Conservation (phyloP, 306 rosid genomes). For the Alnus rubra region DNA sequence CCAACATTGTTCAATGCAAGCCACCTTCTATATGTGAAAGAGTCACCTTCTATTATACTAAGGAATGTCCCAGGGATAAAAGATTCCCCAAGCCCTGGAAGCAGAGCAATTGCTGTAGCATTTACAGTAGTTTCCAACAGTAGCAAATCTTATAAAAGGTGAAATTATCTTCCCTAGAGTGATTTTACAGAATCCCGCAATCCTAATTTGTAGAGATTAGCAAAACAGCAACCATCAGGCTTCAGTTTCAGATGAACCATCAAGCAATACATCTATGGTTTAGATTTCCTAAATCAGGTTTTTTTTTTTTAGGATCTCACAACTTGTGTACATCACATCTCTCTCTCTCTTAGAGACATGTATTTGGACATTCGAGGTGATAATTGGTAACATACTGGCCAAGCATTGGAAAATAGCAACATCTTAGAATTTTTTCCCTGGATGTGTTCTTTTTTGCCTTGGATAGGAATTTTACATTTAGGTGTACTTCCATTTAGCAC, state of each 20-base stretch:
- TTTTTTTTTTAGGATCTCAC: not conserved
- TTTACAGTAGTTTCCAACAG: not conserved
- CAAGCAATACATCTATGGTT: not conserved
- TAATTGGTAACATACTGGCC: not conserved
- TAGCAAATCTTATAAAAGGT: not conserved
- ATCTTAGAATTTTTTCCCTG: not conserved
- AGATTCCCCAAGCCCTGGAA: not conserved
- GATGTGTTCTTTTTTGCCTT: not conserved
- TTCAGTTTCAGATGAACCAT: not conserved
- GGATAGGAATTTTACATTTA: not conserved
- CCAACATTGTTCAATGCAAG: not conserved
- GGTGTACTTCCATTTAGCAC: not conserved
- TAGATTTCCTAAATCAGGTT: not conserved
- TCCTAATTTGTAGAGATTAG: not conserved
- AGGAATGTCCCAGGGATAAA: not conserved
- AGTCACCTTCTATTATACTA: not conserved
- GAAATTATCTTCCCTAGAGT: not conserved
- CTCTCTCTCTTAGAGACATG: not conserved
- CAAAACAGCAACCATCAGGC: not conserved
- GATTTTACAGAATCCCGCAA: not conserved
- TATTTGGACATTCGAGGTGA: not conserved
- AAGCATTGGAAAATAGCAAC: not conserved
- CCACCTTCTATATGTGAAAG: not conserved
- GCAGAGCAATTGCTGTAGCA: not conserved
- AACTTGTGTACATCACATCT: not conserved